A percentile compares a stretch with the other conserved stretches of the same genome.
Evolutionary conservation across 129 eudicot species (phyloP).

Genomic region (sunflower (Helianthus annuus)): HanXRQr2.0-SUNRISE NC_035445.2:148089189-148089688

Average conservation of each 20-base stretch:
- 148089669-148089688: slow-evolving; percentile 1
- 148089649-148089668: slow-evolving; percentile 15
- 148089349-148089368: slow-evolving; percentile 32
- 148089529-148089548: slow-evolving; percentile 38
- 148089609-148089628: background rate
- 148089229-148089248: slow-evolving; percentile 40
- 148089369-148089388: slow-evolving; percentile 29
- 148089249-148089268: slow-evolving; percentile 36
- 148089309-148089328: no score
- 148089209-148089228: slow-evolving; percentile 42
- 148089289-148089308: no score
- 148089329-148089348: slow-evolving; percentile 38
- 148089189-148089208: slow-evolving; percentile 43
- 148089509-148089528: slow-evolving; percentile 24
- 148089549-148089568: slow-evolving; percentile 14
- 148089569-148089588: slow-evolving; percentile 30
- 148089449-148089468: slow-evolving; percentile 10
- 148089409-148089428: slow-evolving; percentile 13
- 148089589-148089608: background rate
- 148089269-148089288: slow-evolving; percentile 21
- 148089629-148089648: background rate
- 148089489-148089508: background rate
- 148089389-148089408: background rate
- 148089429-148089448: background rate
- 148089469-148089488: slow-evolving; percentile 13